Evolutionary conservation across 1,284 basidiomycete genomes (phyloP).

Genomic region (Coriolopsis trogii): DNA sequence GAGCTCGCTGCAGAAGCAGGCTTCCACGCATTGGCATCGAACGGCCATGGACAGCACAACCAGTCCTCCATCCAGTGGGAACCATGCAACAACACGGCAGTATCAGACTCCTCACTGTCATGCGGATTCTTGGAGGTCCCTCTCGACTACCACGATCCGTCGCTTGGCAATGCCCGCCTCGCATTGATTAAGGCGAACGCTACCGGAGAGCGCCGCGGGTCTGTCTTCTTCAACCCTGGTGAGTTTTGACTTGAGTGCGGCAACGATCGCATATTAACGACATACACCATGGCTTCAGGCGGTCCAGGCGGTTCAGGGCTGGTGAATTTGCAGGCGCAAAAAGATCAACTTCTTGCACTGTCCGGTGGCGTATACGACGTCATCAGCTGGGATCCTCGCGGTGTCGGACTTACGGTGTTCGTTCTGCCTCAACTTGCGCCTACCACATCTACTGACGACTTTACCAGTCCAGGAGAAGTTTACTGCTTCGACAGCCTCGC

Average conservation of each 20-base stretch:
- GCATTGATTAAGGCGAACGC: conserved; percentile 15
- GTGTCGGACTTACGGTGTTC: conserved; percentile 11
- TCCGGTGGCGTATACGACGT: conserved; percentile 9
- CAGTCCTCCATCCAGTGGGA: conserved; percentile 2
- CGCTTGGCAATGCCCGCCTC: conserved; percentile 4
- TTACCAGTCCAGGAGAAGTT: conserved; percentile 11
- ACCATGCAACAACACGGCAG: conserved; percentile 7
- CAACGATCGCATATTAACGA: no score
- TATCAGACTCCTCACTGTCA: conserved; percentile 1
- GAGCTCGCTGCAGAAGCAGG: no score
- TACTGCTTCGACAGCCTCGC: conserved; percentile 9
- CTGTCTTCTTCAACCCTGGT: conserved; percentile 17
- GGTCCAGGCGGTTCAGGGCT: no score
- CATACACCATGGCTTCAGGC: no score
- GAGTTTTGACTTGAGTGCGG: no score
- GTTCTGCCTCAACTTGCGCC: background rate
- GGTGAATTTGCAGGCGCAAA: background rate
- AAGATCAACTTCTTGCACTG: background rate
- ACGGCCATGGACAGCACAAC: no score
- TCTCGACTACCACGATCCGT: conserved; percentile 15
- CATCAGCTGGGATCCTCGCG: conserved; percentile 18
- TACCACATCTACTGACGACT: background rate
- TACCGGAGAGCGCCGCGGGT: conserved; percentile 6
- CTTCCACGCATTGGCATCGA: no score
- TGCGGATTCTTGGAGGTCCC: conserved; percentile 15